phyloP scores from a whole-genome alignment of 1,139 yeast genomes.

The Pneumocystis sp. region DNA sequence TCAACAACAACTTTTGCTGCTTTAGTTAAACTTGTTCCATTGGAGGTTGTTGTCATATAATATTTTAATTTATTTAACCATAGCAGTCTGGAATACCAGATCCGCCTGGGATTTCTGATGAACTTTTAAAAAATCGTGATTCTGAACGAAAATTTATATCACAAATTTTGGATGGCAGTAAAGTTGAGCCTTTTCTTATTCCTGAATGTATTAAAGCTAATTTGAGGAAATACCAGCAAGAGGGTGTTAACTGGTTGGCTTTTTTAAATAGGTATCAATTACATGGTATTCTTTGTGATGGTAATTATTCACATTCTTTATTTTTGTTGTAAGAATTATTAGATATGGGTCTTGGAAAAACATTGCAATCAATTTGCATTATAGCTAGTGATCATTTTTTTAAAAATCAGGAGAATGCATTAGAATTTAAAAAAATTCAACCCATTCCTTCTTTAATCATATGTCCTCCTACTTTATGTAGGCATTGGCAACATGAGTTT shows the following conservation, averaged over 20 bases:
- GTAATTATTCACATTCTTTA: neutral
- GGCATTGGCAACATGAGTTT: conserved; percentile 97
- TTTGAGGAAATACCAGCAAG: conserved; percentile 88
- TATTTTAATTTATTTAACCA: conserved; percentile 21
- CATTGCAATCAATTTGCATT: conserved; percentile 91
- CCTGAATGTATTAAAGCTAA: conserved; percentile 92
- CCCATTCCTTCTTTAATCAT: conserved; percentile 71
- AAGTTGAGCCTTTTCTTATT: conserved; percentile 70
- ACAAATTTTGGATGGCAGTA: conserved; percentile 97
- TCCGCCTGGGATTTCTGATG: conserved; percentile 82
- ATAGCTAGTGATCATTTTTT: conserved; percentile 89
- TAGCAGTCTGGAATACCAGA: conserved; percentile 67
- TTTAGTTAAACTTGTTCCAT: conserved; percentile 83
- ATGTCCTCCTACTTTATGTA: conserved; percentile 95
- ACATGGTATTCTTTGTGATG: conserved; percentile 96
- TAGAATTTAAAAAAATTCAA: conserved; percentile 53
- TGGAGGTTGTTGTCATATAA: conserved; percentile 33
- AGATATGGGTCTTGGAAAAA: conserved; percentile 95
- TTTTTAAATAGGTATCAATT: conserved; percentile 86
- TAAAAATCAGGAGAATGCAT: conserved; percentile 53
- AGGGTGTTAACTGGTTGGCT: conserved; percentile 97
- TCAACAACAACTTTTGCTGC: conserved; percentile 97
- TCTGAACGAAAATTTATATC: conserved; percentile 86
- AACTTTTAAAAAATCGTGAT: conserved; percentile 75
- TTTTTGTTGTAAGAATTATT: neutral